A percentile compares a stretch with the other conserved stretches of the same genome.
These are phyloP conservation scores for Lepiota subincarnata DNA, from an alignment of 768 basidiomycete genomes.

Conservation along the genomic window DNA sequence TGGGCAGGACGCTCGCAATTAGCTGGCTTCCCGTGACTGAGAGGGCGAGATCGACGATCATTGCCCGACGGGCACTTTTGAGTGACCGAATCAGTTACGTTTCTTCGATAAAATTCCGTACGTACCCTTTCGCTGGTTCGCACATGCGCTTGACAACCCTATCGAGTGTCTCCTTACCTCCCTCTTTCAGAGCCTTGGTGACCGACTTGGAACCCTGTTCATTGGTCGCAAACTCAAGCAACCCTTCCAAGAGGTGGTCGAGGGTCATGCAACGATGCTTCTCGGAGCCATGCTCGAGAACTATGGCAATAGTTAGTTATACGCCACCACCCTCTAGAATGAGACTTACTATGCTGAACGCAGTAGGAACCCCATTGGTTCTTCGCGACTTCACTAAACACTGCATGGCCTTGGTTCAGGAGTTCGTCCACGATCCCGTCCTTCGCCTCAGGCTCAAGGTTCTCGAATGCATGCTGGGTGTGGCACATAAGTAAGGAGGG, in stretches of 20 bases:
- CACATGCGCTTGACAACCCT: slow-evolving; percentile 79
- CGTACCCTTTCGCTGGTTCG: slow-evolving; percentile 77
- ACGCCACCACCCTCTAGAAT: background rate
- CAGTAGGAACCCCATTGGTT: slow-evolving; percentile 91
- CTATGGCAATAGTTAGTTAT: slow-evolving; percentile 30
- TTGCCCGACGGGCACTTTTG: slow-evolving; percentile 61
- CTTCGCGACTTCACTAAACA: slow-evolving; percentile 76
- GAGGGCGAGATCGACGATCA: slow-evolving; percentile 82
- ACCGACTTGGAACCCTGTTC: slow-evolving; percentile 88
- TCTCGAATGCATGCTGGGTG: slow-evolving; percentile 76
- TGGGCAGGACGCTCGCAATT: slow-evolving; percentile 77
- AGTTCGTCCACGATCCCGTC: slow-evolving; percentile 82
- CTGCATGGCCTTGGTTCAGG: slow-evolving; percentile 62
- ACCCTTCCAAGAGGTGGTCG: slow-evolving; percentile 71
- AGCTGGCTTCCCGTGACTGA: slow-evolving; percentile 83
- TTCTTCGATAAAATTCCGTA: background rate
- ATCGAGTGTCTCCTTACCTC: slow-evolving; percentile 71
- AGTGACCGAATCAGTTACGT: slow-evolving; percentile 6
- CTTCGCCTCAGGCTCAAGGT: slow-evolving; percentile 78
- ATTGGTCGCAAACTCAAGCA: slow-evolving; percentile 75
- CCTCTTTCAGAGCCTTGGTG: slow-evolving; percentile 83
- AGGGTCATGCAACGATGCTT: slow-evolving; percentile 72
- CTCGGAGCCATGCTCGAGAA: slow-evolving; percentile 80
- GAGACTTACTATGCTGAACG: slow-evolving; percentile 71
- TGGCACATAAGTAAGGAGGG: slow-evolving; percentile 1